Evolutionary conservation across 805 yeast genomes (phyloP).

Genomic region (Pichia nakasei): DNA sequence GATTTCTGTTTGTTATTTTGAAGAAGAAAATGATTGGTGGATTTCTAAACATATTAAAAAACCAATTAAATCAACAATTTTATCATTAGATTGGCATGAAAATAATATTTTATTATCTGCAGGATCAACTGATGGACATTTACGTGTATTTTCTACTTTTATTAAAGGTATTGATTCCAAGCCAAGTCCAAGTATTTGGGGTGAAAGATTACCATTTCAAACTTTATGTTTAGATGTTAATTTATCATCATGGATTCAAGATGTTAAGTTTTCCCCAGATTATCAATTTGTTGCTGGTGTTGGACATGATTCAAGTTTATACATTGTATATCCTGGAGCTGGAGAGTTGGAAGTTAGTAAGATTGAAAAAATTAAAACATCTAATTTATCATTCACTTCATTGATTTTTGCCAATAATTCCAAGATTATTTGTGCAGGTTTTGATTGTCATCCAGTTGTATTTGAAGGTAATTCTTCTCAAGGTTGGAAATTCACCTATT

Average conservation of each 20-base stretch:
- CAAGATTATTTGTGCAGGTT: slow-evolving; percentile 81
- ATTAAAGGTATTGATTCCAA: slow-evolving; percentile 82
- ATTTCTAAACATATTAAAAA: slow-evolving; percentile 94
- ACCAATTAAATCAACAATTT: slow-evolving; percentile 83
- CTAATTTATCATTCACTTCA: slow-evolving; percentile 72
- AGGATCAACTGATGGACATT: slow-evolving; percentile 92
- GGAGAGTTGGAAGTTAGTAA: slow-evolving; percentile 47
- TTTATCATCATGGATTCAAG: slow-evolving; percentile 86
- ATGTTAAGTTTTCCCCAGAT: slow-evolving; percentile 72
- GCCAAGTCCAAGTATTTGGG: slow-evolving; percentile 84
- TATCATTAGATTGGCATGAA: slow-evolving; percentile 86
- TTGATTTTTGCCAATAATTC: slow-evolving; percentile 59
- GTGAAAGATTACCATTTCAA: slow-evolving; percentile 89
- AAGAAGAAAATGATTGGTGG: slow-evolving; percentile 98
- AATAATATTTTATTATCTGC: slow-evolving; percentile 80
- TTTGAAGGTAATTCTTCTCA: slow-evolving; percentile 54
- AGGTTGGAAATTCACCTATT: slow-evolving; percentile 54
- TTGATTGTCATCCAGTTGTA: slow-evolving; percentile 82
- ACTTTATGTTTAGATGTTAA: slow-evolving; percentile 78
- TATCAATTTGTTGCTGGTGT: slow-evolving; percentile 75
- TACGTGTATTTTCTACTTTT: slow-evolving; percentile 80
- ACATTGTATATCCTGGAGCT: slow-evolving; percentile 64
- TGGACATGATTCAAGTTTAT: slow-evolving; percentile 80
- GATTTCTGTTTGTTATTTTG: slow-evolving; percentile 93
- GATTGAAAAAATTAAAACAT: slow-evolving; percentile 49